Percentiles rank a stretch among this genome's conserved stretches.
Evolutionary conservation across 495 filamentous ascomycete genomes (phyloP).

Genomic region (Aspergillus ostianus): DNA sequence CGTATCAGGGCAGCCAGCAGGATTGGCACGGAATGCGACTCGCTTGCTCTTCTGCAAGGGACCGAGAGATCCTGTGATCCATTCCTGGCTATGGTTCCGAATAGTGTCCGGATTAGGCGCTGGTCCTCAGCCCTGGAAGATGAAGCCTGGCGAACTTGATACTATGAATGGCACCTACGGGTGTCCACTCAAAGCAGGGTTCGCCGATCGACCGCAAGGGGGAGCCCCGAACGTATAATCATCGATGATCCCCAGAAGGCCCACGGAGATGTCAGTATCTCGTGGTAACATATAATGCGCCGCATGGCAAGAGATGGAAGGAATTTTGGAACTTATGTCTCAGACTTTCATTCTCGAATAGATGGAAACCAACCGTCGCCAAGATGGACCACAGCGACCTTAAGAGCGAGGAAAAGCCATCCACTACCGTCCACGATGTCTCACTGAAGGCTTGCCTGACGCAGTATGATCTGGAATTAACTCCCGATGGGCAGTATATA

Average conservation of each 20-base stretch:
- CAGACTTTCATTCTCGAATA: background rate
- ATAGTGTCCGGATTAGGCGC: background rate
- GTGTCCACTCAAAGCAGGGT: background rate
- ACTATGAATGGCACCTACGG: background rate
- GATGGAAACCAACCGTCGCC: background rate
- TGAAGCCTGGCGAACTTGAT: background rate
- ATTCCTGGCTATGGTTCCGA: background rate
- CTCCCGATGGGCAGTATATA: constrained; percentile 17
- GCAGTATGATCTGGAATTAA: constrained; percentile 19
- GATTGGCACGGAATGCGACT: background rate
- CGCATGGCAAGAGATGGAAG: background rate
- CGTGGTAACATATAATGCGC: background rate
- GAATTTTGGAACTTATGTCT: background rate
- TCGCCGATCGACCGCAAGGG: background rate
- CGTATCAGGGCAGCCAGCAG: background rate
- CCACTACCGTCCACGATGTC: background rate
- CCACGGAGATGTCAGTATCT: background rate
- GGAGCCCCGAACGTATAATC: background rate
- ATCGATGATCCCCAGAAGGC: background rate
- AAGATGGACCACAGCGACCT: background rate
- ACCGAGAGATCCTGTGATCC: background rate
- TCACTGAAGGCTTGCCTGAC: background rate
- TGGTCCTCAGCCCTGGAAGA: background rate
- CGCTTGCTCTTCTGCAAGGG: background rate
- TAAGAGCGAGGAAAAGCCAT: background rate